Conservation (phyloP, 805 yeast genomes). For the Candida orba region DNA sequence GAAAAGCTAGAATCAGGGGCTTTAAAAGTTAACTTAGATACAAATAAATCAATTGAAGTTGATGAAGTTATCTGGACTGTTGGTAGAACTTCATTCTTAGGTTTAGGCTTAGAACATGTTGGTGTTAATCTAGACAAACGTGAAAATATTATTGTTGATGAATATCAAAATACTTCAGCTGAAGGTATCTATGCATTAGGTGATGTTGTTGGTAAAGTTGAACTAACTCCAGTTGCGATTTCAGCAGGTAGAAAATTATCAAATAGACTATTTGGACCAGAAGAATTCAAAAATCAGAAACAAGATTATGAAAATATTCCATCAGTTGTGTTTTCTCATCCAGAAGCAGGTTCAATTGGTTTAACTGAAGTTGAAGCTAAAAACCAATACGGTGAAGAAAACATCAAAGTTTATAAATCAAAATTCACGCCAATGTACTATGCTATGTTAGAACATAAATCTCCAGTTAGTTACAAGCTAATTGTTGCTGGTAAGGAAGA, state of each 20-base stretch:
- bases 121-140: slow-evolving; percentile 57
- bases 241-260: slow-evolving; percentile 95
- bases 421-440: slow-evolving; percentile 89
- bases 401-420: slow-evolving; percentile 75
- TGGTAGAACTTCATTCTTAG: slow-evolving; percentile 76
- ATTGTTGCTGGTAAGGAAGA: slow-evolving; percentile 75
- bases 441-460: slow-evolving; percentile 71
- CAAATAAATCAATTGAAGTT: slow-evolving; percentile 43
- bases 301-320: slow-evolving; percentile 86
- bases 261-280: slow-evolving; percentile 85
- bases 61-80: slow-evolving; percentile 89
- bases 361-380: slow-evolving; percentile 73
- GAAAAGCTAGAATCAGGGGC: slow-evolving; percentile 43
- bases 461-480: slow-evolving; percentile 83
- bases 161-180: slow-evolving; percentile 75
- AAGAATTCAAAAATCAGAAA: slow-evolving; percentile 59
- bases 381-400: slow-evolving; percentile 68
- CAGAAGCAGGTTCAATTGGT: slow-evolving; percentile 95
- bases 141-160: slow-evolving; percentile 73
- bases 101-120: slow-evolving; percentile 68
- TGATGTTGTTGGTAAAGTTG: slow-evolving; percentile 88
- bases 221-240: slow-evolving; percentile 96
- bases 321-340: slow-evolving; percentile 95
- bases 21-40: slow-evolving; percentile 39
- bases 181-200: slow-evolving; percentile 78